Evolutionary conservation across 2,329 filamentous ascomycete genomes (phyloP), one percentile per base, ranked within the genome.

Genomic region (Xylogone sp.): DNA sequence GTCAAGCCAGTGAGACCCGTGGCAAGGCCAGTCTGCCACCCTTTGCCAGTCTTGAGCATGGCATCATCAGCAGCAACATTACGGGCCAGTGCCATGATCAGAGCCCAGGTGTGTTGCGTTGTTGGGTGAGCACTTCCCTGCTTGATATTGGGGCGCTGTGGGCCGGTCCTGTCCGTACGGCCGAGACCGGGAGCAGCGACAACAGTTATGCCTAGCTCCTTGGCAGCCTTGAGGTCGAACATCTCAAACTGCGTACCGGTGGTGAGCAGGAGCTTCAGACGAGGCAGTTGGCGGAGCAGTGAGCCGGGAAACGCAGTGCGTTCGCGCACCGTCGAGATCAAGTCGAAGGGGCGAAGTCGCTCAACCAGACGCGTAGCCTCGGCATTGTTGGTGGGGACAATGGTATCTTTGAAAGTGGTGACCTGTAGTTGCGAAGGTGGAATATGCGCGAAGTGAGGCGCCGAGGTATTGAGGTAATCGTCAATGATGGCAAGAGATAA

Each of bases 321-420:
- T 67, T 94, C 89, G 56, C 89, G 82, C 84, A 93, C 91, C 0
- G 86, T 84, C 51, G 85, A 84, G 50, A 94, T 84, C 42, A 89
- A 74, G 10, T 79, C 69, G 63, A 88, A 93, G 0, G 84, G 82
- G 56, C 79, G 71, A 2, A 94, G 78, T 3, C 87, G 79, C 52
- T 78, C 69, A 49, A 84, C 77, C 1, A 92, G 49, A 16, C 43
- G 72, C 64, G 81, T 76, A 54, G 80, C 82, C 48, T 78, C 76
- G 44, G 70, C 62, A 50, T 79, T 66, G 39, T 78, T 61, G 19
- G 78, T 75, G 58, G 75, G 80, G 52, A 82, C 75, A 29, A 91
- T 74, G 0, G 88, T 92, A 57, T 88, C 78, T 9, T 78, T 78
- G 69, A 89, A 88, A 48, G 75, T 76, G 48, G 77, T 76, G 53